Evolutionary conservation across 805 yeast species (phyloP), one percentile per base, ranked within the genome.

Genomic region (Yueomyces sp.): DNA sequence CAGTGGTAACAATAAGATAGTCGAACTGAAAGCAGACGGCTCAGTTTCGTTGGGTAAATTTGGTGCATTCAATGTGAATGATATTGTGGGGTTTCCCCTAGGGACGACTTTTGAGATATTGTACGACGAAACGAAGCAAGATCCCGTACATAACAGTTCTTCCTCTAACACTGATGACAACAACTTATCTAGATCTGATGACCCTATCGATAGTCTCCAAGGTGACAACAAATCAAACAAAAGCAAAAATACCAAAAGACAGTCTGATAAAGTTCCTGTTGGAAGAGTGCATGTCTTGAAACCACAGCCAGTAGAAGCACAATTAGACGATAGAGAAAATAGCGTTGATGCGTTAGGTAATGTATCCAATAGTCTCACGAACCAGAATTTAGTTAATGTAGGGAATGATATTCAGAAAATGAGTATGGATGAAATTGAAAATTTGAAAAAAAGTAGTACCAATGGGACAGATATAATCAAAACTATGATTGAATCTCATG

Each of bases 81-180:
- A 76, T 42, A 72, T 90, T 9, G 60, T 90, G 37, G 96, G 96
- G 3, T 79, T 70, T 53, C 82, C 87, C 4, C 83, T 75, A 55
- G 98, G 97, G 1, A 90, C 85, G 51, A 77, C 94, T 1, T 92
- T 88, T 64, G 96, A 90, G 56, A 81, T 90, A 39, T 56, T 70
- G 30, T 85, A 77, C 38, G 57, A 57, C 36, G 33, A 30, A 30
- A 19, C 19, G 19, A 19, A 19, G 19, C 19, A 19, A 19, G 19
- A 19, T 19, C 19, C 19, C 19, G 19, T 19, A 19, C 19, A 19
- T 19, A 19, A 19, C 19, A 19, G 19, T 19, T 19, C 19, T 19
- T 19, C 19, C 19, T 19, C 19, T 19, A 19, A 19, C 19, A 19
- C 19, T 19, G 19, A 19, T 19, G 19, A 19, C 19, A 19, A 19